A percentile compares a stretch with the other conserved stretches of the same genome.
These are phyloP conservation scores for Cladosporium sp. DNA, from an alignment of 2,329 filamentous ascomycete genomes.

Conservation along the genomic window DNA sequence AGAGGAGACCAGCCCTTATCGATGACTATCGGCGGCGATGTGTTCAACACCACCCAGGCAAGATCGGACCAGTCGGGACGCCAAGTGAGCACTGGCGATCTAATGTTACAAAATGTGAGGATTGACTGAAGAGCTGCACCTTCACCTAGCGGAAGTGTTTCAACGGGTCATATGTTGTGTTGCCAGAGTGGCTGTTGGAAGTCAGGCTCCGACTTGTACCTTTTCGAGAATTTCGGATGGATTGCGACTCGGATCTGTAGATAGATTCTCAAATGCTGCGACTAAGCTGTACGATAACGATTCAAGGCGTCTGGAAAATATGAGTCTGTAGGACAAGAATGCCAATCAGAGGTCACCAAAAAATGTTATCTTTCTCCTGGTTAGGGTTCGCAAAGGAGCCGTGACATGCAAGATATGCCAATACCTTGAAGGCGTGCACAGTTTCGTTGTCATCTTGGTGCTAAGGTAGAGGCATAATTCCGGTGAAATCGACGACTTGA, in stretches of 20 bases:
- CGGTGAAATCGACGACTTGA: background rate
- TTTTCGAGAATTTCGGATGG: too few species aligned
- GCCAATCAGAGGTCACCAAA: background rate
- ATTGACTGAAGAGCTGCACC: too few species aligned
- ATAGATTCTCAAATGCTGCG: background rate
- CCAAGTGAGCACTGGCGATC: too few species aligned
- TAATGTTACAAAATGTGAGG: too few species aligned
- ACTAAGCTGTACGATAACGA: background rate
- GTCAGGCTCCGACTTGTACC: too few species aligned
- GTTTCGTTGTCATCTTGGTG: background rate
- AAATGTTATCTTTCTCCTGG: background rate
- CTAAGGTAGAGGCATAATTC: background rate
- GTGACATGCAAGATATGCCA: background rate
- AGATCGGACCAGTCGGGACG: too few species aligned
- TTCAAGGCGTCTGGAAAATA: background rate
- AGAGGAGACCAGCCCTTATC: too few species aligned
- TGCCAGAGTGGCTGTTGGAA: too few species aligned
- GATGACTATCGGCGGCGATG: too few species aligned
- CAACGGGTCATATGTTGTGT: too few species aligned
- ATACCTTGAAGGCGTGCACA: background rate
- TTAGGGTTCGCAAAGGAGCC: background rate
- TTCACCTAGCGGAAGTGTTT: too few species aligned
- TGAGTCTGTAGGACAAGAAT: background rate
- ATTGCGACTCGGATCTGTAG: background rate
- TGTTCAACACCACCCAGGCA: too few species aligned